Evolutionary conservation across 768 basidiomycete genomes (phyloP).

Genomic region (Agaricus subrufescens): DNA sequence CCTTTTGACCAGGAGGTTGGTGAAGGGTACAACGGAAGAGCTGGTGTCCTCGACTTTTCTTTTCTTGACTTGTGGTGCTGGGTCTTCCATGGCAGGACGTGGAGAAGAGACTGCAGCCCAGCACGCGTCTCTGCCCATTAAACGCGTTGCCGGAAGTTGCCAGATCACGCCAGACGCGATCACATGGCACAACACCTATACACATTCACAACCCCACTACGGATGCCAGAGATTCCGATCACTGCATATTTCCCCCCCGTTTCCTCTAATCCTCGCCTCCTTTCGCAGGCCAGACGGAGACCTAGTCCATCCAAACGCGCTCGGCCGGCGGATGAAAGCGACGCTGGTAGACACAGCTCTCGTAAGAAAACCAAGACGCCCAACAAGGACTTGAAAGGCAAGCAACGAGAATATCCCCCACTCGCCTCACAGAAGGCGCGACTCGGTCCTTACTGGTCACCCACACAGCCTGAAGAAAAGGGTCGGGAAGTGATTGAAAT

Average conservation of each 20-base stretch:
- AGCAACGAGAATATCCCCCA: background rate
- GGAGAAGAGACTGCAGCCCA: constrained; percentile 1
- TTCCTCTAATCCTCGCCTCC: background rate
- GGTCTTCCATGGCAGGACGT: constrained; percentile 10
- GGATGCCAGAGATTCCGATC: constrained; percentile 14
- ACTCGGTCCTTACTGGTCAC: background rate
- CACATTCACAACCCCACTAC: background rate
- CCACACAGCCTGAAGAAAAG: background rate
- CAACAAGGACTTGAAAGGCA: background rate
- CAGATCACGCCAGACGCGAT: constrained; percentile 22
- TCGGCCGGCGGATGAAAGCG: background rate
- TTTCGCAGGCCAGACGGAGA: background rate
- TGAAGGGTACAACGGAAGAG: constrained; percentile 30
- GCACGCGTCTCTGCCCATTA: constrained; percentile 10
- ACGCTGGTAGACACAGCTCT: background rate
- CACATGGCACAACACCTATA: constrained; percentile 11
- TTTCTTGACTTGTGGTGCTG: constrained; percentile 46
- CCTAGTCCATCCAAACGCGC: background rate
- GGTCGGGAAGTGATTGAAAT: background rate
- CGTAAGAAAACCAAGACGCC: constrained; percentile 2
- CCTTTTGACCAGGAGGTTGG: constrained; percentile 75
- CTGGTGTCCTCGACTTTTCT: constrained; percentile 46
- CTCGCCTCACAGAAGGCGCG: background rate
- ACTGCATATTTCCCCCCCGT: constrained; percentile 17
- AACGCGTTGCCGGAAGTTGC: constrained; percentile 33